phyloP scores from a whole-genome alignment of 2,329 filamentous ascomycete species.

The Colletotrichum incanum region DNA sequence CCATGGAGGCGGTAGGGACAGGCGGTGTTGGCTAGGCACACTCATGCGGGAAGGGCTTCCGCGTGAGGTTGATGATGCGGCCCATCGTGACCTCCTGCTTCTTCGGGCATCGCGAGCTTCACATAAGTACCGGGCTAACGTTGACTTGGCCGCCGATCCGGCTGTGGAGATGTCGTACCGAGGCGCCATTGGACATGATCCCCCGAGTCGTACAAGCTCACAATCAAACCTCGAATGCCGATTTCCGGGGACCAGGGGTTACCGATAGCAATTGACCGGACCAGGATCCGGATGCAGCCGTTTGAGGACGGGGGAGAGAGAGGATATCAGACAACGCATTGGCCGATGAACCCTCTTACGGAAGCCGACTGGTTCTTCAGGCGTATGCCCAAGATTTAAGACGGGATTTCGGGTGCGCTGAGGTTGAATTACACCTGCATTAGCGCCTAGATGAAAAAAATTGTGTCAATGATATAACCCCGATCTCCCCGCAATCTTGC shows the following conservation, averaged over 20 bases:
- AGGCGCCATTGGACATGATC: conserved; percentile 16
- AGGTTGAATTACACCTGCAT: conserved; percentile 39
- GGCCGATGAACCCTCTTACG: neutral
- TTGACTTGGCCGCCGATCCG: conserved; percentile 15
- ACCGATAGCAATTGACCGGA: neutral
- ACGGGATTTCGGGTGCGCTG: conserved; percentile 7
- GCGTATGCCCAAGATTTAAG: conserved; percentile 19
- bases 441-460: conserved; percentile 6
- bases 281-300: neutral
- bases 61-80: conserved; percentile 17
- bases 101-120: conserved; percentile 38
- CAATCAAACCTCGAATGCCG: conserved; percentile 24
- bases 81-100: conserved; percentile 34
- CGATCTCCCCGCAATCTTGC: conserved; percentile 28
- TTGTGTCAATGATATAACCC: conserved; percentile 3
- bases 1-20: conserved; percentile 14
- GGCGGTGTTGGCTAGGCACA: conserved; percentile 1
- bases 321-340: conserved; percentile 21
- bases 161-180: conserved; percentile 3
- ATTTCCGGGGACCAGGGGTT: conserved; percentile 8
- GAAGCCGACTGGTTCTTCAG: neutral
- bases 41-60: neutral
- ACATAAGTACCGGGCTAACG: conserved; percentile 26
- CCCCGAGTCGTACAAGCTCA: neutral
- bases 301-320: neutral